Evolutionary conservation across 2,329 filamentous ascomycete genomes (phyloP), one percentile per base, ranked within the genome.

Genomic region (Trichoderma citrinoviride): DNA sequence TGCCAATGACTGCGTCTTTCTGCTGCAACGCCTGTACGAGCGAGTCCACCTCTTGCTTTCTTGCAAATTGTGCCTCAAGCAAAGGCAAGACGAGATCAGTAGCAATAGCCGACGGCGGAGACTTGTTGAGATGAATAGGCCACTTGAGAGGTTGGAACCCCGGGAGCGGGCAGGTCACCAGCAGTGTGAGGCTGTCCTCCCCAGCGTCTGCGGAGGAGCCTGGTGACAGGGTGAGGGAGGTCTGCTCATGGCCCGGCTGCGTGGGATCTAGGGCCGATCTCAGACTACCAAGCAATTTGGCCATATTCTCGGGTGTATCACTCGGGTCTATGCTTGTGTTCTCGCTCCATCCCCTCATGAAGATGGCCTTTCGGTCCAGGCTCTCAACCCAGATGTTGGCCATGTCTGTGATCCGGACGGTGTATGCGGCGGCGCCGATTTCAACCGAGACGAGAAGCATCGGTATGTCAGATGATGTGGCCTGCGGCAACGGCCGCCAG

Each of bases 261-360:
- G 71, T 85, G 65, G 68, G 79, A 78, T 80, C 83, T 71, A 86
- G 76, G 33, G 83, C 82, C 46, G 78, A 77, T 55, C 79, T 76
- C 19, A 94, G 78, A 70, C 89, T 88, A 23, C 84, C 80, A 15
- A 93, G 78, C 58, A 94, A 86, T 57, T 87, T 87, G 27, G 77
- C 73, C 77, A 91, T 85, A 71, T 94, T 90, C 57, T 86, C 84
- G 0, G 81, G 79, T 66, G 89, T 88, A 68, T 90, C 87, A 72
- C 84, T 87, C 1, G 91, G 87, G 72, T 94, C 90, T 67, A 94
- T 92, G 67, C 85, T 87, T 17, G 88, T 90, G 70, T 87, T 83
- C 69, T 88, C 82, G 25, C 83, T 77, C 64, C 85, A 80, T 33
- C 86, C 89, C 66, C 89, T 85, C 66, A 81, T 78, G 63, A 87